Base-by-base conservation (phyloP, 352 stramenopile genomes). In the Phytophthora idaei region DNA sequence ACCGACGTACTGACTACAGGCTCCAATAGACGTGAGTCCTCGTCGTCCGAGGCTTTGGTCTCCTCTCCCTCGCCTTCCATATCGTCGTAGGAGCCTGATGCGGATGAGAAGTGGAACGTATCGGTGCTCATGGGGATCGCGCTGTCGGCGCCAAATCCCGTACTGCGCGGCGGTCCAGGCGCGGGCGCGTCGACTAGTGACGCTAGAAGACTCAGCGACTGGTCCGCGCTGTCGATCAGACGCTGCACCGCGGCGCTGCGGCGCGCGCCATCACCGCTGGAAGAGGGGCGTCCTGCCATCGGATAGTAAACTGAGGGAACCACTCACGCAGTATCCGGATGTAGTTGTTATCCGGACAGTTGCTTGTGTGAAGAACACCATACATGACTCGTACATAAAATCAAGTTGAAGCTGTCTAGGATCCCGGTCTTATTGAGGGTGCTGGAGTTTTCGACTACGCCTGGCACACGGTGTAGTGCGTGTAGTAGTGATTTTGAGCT, bases 201-300 rank as follows among this genome's bases (percentile, higher is more conserved):
- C 29, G 80, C 81, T 44, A 94, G 66, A 10, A 94, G 65, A 67
- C 56, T 83, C 57, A 94, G 57, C 8, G 83, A 89, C 57, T 89
- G 70, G 68, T 94, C 85, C 11, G 85, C 85, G 44, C 76, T 81
- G 58, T 94, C 82, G 32, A 94, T 89, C 14, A 94, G 80, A n/a
- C 83, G 81, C 77, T 91, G 83, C 37, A 90, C 73, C 37, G 63
- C 77, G 41, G 81, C 83, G 61, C 71, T 91, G 64, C 81, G 78
- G 15, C 57, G 66, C 45, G 47, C 28, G 17, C 34, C 57, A 42
- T 37, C 56, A 32, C 51, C 55, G 48, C 47, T 64, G 50, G 36
- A 63, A 59, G 57, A 64, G 49, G 62, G 68, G 32, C 67, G 67
- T 57, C 63, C 56, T 15, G 62, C 64, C 67, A 76, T 79, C 39